Evolutionary conservation across 129 eudicot species (phyloP).

Genomic region (Sambucus nigra): DNA sequence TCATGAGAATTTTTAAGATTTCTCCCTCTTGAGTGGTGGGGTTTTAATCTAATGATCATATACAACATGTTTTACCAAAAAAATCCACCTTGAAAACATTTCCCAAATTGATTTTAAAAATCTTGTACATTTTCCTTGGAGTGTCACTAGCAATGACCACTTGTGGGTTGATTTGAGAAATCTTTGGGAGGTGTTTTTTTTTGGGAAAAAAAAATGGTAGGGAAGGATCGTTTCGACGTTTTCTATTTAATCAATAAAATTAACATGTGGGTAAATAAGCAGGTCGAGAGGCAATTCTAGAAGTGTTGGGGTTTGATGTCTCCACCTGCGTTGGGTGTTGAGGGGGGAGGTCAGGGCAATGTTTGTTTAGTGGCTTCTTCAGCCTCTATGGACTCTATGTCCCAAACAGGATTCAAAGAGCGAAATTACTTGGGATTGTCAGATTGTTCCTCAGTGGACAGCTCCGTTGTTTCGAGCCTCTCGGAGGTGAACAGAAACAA

Average conservation of each 20-base stretch:
- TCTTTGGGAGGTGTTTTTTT: too few species aligned
- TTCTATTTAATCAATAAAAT: neutral
- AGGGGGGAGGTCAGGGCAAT: slow-evolving; percentile 45
- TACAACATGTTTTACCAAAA: too few species aligned
- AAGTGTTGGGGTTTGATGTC: slow-evolving; percentile 42
- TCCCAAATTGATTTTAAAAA: too few species aligned
- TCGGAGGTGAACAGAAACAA: slow-evolving; percentile 37
- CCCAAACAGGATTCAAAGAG: slow-evolving; percentile 47
- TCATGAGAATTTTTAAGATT: too few species aligned
- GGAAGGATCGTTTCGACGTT: too few species aligned
- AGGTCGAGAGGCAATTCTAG: slow-evolving; percentile 16
- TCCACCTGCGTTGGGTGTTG: slow-evolving; percentile 59
- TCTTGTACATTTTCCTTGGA: too few species aligned
- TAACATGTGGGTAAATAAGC: slow-evolving; percentile 9
- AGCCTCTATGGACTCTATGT: slow-evolving; percentile 35
- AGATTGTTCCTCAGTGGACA: slow-evolving; percentile 74
- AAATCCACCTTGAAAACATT: too few species aligned
- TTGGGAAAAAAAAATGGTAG: too few species aligned
- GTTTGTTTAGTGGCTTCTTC: slow-evolving; percentile 41
- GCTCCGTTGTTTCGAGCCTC: slow-evolving; percentile 35
- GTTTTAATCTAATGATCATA: too few species aligned
- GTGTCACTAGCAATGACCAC: too few species aligned
- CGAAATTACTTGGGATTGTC: slow-evolving; percentile 71
- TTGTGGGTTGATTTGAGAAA: too few species aligned
- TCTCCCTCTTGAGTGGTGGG: too few species aligned